These are phyloP conservation scores for Skeletonema tropicum DNA, from an alignment of 108 stramenopile genomes.

Conservation along the genomic window DNA sequence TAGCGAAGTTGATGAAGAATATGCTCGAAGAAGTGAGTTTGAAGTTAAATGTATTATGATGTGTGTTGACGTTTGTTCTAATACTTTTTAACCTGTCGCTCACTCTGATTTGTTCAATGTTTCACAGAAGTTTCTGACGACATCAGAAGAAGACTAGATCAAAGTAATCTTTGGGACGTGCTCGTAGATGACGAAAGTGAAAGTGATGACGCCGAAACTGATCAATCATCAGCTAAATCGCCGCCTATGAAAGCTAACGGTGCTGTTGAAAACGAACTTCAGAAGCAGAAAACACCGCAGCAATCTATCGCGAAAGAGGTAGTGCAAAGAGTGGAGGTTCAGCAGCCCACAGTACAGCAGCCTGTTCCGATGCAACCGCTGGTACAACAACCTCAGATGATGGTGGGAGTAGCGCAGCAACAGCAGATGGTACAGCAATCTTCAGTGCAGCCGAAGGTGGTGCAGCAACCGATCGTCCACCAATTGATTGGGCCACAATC, in stretches of 20 bases:
- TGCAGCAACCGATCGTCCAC: background rate
- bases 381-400: background rate
- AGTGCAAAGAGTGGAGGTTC: background rate
- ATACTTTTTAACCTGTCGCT: background rate
- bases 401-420: background rate
- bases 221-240: background rate
- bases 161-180: background rate
- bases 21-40: constrained; percentile 3
- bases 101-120: background rate
- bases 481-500: background rate
- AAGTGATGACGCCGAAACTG: background rate
- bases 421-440: background rate
- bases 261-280: background rate
- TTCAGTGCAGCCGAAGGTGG: background rate
- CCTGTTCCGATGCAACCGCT: background rate
- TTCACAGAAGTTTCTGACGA: background rate
- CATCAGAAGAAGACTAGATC: constrained; percentile 2
- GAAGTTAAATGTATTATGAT: background rate
- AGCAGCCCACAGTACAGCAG: background rate
- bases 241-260: background rate
- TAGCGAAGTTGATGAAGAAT: background rate
- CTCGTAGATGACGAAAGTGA: background rate
- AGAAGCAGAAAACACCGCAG: background rate
- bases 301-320: background rate
- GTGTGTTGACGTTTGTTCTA: background rate